A percentile compares a stretch with the other conserved stretches of the same genome.
These are phyloP conservation scores for Daldinia loculata DNA, from an alignment of 495 filamentous ascomycete genomes.

Conservation along the genomic window DNA sequence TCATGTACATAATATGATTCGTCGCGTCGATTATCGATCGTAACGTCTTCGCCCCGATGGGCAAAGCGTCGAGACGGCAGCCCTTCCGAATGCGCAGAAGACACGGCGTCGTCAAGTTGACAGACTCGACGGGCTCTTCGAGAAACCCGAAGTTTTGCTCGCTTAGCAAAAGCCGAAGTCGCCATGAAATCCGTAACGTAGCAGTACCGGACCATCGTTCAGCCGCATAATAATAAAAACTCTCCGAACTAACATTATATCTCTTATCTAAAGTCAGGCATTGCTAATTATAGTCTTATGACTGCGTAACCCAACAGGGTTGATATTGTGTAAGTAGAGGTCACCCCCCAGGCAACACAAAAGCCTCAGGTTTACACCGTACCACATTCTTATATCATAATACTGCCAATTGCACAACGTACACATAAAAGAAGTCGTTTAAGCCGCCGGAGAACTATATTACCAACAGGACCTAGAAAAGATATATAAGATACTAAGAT, in stretches of 20 bases:
- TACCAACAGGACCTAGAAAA: too few relatives aligned
- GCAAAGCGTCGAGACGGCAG: not conserved
- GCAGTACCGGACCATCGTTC: conserved; percentile 15
- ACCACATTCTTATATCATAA: too few relatives aligned
- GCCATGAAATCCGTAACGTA: not conserved
- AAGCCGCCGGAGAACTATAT: too few relatives aligned
- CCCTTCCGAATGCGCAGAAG: not conserved
- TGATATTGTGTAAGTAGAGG: too few relatives aligned
- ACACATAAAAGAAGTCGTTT: too few relatives aligned
- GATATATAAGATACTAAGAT: too few relatives aligned
- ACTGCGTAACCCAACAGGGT: not conserved
- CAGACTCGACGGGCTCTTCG: conserved; percentile 14
- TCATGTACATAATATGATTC: not conserved
- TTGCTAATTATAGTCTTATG: not conserved
- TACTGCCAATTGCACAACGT: too few relatives aligned
- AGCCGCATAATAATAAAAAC: conserved; percentile 23
- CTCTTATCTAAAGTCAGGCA: not conserved
- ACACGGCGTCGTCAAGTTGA: not conserved
- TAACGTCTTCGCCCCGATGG: conserved; percentile 1
- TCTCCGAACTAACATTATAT: conserved; percentile 16
- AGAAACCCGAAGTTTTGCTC: conserved; percentile 21
- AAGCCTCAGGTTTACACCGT: too few relatives aligned
- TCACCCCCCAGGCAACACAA: too few relatives aligned
- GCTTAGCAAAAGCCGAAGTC: conserved; percentile 2
- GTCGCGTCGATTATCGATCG: not conserved